Evolutionary conservation across 2,329 filamentous ascomycete species (phyloP).

Genomic region (Botrytis elliptica): DNA sequence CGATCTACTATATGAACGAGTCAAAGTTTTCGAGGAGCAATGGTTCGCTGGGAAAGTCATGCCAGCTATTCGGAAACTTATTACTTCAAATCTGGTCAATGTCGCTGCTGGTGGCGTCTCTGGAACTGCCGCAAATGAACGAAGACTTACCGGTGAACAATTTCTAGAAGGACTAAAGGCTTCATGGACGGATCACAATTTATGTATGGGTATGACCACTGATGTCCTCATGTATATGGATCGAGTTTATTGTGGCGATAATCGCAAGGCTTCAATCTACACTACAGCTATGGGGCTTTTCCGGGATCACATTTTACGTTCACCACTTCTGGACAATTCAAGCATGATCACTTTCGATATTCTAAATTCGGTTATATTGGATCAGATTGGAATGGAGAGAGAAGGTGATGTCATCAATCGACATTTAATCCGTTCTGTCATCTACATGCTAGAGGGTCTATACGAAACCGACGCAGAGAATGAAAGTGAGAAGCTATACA

Average conservation of each 20-base stretch:
- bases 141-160: slow-evolving; percentile 75
- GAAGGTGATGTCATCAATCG: slow-evolving; percentile 87
- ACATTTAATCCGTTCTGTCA: slow-evolving; percentile 75
- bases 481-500: slow-evolving; percentile 78
- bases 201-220: slow-evolving; percentile 93
- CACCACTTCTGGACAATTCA: slow-evolving; percentile 48
- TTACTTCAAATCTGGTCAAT: slow-evolving; percentile 65
- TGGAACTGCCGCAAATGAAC: slow-evolving; percentile 70
- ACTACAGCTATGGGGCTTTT: slow-evolving; percentile 83
- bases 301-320: slow-evolving; percentile 77
- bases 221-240: slow-evolving; percentile 99
- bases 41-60: slow-evolving; percentile 79
- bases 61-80: slow-evolving; percentile 65
- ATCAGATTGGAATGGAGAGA: slow-evolving; percentile 89
- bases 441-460: slow-evolving; percentile 85
- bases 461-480: slow-evolving; percentile 79
- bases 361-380: slow-evolving; percentile 77
- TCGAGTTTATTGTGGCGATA: slow-evolving; percentile 74
- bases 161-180: slow-evolving; percentile 75
- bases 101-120: slow-evolving; percentile 56
- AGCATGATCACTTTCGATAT: slow-evolving; percentile 65
- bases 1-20: slow-evolving; percentile 73
- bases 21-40: slow-evolving; percentile 75
- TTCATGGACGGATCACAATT: slow-evolving; percentile 85
- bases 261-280: slow-evolving; percentile 75